These are phyloP conservation scores for Leccinum fibrillosum DNA, from an alignment of 768 basidiomycete species.

Conservation along the genomic window DNA sequence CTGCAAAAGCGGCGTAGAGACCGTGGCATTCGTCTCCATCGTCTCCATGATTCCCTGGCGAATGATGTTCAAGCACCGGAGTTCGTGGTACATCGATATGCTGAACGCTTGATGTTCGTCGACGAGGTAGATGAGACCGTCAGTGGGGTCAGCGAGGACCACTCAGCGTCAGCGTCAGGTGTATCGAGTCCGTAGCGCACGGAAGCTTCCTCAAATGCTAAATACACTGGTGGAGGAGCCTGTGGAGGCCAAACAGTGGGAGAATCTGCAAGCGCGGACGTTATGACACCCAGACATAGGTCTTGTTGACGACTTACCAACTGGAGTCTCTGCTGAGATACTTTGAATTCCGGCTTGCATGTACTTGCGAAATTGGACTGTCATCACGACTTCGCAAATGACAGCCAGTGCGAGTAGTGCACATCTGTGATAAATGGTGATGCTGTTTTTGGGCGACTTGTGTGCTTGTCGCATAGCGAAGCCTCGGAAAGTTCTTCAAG, in stretches of 20 bases:
- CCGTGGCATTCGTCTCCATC: not conserved
- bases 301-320: not conserved
- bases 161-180: not conserved
- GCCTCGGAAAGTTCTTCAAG: not conserved
- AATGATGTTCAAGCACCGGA: constrained; percentile 1
- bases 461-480: not conserved
- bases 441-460: not conserved
- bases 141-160: not conserved
- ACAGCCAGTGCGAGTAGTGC: not conserved
- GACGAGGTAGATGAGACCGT: constrained; percentile 1
- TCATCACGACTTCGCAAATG: not conserved
- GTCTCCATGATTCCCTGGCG: not conserved
- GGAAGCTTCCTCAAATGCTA: not conserved
- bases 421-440: not conserved
- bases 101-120: not conserved
- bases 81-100: constrained; percentile 6
- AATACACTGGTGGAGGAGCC: not conserved
- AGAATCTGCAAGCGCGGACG: not conserved
- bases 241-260: not conserved
- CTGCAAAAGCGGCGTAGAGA: not conserved
- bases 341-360: not conserved
- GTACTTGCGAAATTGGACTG: not conserved
- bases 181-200: not conserved
- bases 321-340: not conserved
- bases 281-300: not conserved